These are phyloP conservation scores for Diaporthe destruens DNA, from an alignment of 2,329 filamentous ascomycete species.

Conservation along the genomic window DNA sequence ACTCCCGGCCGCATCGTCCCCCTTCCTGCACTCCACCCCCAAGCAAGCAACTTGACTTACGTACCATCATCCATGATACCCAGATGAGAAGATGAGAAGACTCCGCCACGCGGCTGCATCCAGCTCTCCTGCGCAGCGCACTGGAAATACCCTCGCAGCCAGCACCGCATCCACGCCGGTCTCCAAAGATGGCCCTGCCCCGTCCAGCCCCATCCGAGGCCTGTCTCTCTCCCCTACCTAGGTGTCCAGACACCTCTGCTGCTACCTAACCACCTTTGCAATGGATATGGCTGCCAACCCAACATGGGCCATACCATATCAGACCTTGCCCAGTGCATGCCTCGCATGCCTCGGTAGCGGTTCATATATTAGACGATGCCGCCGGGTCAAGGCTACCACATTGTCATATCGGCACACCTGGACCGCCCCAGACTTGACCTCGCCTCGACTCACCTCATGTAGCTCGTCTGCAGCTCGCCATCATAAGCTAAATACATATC, in stretches of 20 bases:
- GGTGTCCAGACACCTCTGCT: neutral
- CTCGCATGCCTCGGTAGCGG: slow-evolving; percentile 26
- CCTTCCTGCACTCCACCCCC: neutral
- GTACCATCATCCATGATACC: slow-evolving; percentile 15
- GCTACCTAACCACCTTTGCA: neutral
- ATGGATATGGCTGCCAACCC: slow-evolving; percentile 15
- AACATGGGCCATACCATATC: neutral
- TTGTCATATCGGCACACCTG: slow-evolving; percentile 13
- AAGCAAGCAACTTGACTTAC: slow-evolving; percentile 8
- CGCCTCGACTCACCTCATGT: slow-evolving; percentile 13
- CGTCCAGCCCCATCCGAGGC: slow-evolving; percentile 33
- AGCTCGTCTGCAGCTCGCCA: slow-evolving; percentile 11
- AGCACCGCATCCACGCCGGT: slow-evolving; percentile 24
- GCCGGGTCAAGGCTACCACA: slow-evolving; percentile 39
- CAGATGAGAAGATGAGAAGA: neutral
- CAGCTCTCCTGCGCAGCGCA: slow-evolving; percentile 17
- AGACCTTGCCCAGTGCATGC: slow-evolving; percentile 7
- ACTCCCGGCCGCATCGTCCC: neutral
- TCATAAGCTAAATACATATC: slow-evolving; percentile 3
- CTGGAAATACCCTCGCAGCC: slow-evolving; percentile 26
- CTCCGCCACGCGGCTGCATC: slow-evolving; percentile 30
- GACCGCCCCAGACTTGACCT: slow-evolving; percentile 1
- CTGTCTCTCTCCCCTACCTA: neutral
- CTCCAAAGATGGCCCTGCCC: slow-evolving; percentile 34
- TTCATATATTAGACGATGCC: slow-evolving; percentile 41